Conservation (phyloP, 2,329 filamentous ascomycete species). For the Ceratocystis cubensis region DNA sequence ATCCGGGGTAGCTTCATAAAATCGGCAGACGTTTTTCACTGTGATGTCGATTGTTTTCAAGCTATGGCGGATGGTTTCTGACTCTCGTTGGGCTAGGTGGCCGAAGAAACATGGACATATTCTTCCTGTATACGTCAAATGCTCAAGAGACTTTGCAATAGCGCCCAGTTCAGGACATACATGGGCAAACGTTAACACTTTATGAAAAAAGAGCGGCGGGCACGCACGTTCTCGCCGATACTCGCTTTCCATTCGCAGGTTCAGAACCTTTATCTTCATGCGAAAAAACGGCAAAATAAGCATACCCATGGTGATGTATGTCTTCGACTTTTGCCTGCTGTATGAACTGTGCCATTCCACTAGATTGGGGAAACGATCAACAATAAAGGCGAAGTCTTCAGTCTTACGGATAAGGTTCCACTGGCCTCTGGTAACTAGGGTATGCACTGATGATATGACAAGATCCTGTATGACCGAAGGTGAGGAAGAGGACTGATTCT, state of each 20-base stretch:
- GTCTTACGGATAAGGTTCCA: conserved; percentile 61
- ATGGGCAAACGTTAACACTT: conserved; percentile 47
- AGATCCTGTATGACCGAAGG: conserved; percentile 18
- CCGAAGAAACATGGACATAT: conserved; percentile 59
- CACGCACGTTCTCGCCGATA: conserved; percentile 52
- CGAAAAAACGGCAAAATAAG: conserved; percentile 48
- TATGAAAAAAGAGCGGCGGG: conserved; percentile 49
- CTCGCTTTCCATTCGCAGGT: conserved; percentile 58
- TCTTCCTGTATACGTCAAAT: conserved; percentile 59
- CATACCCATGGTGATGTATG: conserved; percentile 53
- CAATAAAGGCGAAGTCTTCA: conserved; percentile 50
- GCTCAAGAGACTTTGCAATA: conserved; percentile 49
- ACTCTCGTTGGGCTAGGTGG: conserved; percentile 31
- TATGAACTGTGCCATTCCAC: conserved; percentile 50
- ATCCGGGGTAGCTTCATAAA: conserved; percentile 26
- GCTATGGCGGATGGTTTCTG: neutral
- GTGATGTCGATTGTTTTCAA: conserved; percentile 54
- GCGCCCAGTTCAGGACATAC: conserved; percentile 53
- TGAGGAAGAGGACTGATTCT: conserved; percentile 22
- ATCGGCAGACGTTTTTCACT: conserved; percentile 60
- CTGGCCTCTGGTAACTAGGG: conserved; percentile 59
- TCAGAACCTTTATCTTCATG: conserved; percentile 46
- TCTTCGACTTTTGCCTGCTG: conserved; percentile 62
- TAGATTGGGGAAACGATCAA: conserved; percentile 52
- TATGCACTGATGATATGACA: conserved; percentile 44